Evolutionary conservation across 1,139 yeast genomes (phyloP).

Genomic region (Hansenula sp.): DNA sequence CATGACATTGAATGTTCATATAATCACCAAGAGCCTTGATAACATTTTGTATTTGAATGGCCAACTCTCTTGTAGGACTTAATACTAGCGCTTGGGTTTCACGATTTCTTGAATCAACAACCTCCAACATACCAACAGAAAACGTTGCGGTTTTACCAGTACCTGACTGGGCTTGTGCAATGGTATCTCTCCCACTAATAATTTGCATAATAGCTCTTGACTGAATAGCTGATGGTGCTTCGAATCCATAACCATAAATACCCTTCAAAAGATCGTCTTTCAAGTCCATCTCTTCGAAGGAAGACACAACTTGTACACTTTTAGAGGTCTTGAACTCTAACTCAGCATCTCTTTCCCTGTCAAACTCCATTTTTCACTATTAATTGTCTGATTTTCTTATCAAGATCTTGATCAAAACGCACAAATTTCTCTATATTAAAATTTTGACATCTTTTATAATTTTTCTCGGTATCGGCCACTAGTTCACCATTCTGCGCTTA

Average conservation of each 20-base stretch:
- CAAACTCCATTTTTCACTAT: conserved; percentile 40
- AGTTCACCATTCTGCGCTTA: too few relatives aligned
- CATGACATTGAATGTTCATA: conserved; percentile 79
- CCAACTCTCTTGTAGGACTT: conserved; percentile 96
- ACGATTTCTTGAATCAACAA: conserved; percentile 59
- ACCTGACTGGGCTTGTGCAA: conserved; percentile 98
- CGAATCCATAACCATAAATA: conserved; percentile 88
- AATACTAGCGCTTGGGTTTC: conserved; percentile 81
- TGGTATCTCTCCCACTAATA: conserved; percentile 84
- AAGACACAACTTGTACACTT: conserved; percentile 56
- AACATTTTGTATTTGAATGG: conserved; percentile 84
- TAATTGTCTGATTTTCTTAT: conserved; percentile 1
- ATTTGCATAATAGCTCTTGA: conserved; percentile 92
- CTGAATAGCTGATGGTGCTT: conserved; percentile 93
- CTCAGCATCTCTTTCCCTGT: conserved; percentile 53
- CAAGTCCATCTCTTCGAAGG: conserved; percentile 77
- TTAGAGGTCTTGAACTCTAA: conserved; percentile 61
- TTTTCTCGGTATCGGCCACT: background rate
- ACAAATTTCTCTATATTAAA: background rate
- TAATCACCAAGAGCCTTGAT: conserved; percentile 82
- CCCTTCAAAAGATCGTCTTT: conserved; percentile 69
- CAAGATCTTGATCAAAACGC: too few relatives aligned
- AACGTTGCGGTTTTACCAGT: conserved; percentile 98
- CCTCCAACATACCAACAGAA: conserved; percentile 86
- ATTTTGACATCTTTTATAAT: background rate